Conservation (phyloP, 2,329 filamentous ascomycete genomes). For the Didymella pomorum region DNA sequence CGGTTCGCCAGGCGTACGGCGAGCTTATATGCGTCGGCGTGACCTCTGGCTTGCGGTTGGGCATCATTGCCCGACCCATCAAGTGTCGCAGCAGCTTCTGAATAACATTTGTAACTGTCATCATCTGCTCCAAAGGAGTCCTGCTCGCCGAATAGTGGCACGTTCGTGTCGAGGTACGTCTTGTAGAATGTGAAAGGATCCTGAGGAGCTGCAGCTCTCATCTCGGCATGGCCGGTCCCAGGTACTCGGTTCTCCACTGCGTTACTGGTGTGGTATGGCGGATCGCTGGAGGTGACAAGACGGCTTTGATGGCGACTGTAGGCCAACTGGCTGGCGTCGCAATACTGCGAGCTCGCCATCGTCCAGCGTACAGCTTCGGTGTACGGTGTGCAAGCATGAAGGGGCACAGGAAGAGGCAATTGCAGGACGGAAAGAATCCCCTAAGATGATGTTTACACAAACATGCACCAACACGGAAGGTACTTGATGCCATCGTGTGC, state of each 20-base stretch:
- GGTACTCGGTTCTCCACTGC: constrained; percentile 19
- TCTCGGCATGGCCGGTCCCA: constrained; percentile 16
- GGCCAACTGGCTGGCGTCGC: constrained; percentile 19
- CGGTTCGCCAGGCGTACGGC: constrained; percentile 40
- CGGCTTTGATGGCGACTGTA: constrained; percentile 22
- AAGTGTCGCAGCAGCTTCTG: constrained; percentile 10
- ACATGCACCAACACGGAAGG: background rate
- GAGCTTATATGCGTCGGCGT: constrained; percentile 36
- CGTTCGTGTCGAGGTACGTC: constrained; percentile 24
- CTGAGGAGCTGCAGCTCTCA: constrained; percentile 16
- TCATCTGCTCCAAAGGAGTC: constrained; percentile 13
- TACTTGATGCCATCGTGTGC: background rate
- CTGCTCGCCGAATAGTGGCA: constrained; percentile 11
- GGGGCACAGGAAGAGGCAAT: background rate
- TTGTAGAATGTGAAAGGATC: constrained; percentile 36
- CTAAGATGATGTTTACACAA: background rate
- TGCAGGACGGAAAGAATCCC: background rate
- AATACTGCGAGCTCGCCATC: constrained; percentile 10
- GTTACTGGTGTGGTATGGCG: constrained; percentile 21
- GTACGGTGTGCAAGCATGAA: background rate
- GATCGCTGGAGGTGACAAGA: constrained; percentile 14
- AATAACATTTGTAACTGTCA: constrained; percentile 27
- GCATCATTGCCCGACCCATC: constrained; percentile 11
- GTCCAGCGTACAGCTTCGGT: background rate
- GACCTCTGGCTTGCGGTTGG: constrained; percentile 29